Conservation (phyloP, 345 rosid genomes). For the Nasturtium officinale region DNA sequence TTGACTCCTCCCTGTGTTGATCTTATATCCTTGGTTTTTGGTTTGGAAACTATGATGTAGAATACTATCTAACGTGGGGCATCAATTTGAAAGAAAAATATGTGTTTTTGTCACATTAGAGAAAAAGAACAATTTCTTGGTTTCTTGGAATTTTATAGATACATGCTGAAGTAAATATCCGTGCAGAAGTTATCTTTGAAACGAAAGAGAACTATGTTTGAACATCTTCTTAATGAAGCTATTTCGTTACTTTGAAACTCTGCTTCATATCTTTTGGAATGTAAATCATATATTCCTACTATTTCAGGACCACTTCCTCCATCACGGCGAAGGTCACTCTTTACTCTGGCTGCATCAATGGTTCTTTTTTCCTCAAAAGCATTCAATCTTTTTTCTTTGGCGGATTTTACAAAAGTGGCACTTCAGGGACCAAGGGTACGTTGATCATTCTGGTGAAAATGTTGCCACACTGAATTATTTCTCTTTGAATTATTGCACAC, state of each 20-base stretch:
- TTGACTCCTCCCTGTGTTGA: conserved; percentile 9
- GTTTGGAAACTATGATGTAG: conserved; percentile 13
- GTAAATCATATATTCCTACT: conserved; percentile 1
- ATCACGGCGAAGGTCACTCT: conserved; percentile 80
- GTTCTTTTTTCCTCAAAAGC: conserved; percentile 84
- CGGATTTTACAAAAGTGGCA: conserved; percentile 51
- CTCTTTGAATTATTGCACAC: neutral
- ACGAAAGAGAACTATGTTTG: conserved; percentile 1
- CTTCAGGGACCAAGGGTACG: conserved; percentile 69
- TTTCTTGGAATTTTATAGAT: conserved; percentile 19
- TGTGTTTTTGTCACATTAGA: neutral
- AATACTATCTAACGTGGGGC: neutral
- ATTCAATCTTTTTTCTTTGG: conserved; percentile 60
- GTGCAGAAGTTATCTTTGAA: neutral
- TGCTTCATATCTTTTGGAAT: conserved; percentile 12
- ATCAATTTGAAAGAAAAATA: neutral
- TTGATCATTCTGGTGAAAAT: conserved; percentile 22
- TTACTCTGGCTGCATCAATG: conserved; percentile 84
- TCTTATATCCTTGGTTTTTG: conserved; percentile 18
- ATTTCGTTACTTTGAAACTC: neutral
- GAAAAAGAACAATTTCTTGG: neutral
- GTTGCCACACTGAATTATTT: conserved; percentile 7
- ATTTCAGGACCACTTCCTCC: conserved; percentile 80
- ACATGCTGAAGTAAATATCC: conserved; percentile 3
- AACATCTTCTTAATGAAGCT: conserved; percentile 7